Evolutionary conservation across 139 green algal genomes (phyloP), one percentile per base, ranked within the genome.

Genomic region (Zygnema circumcarinatum): DNA sequence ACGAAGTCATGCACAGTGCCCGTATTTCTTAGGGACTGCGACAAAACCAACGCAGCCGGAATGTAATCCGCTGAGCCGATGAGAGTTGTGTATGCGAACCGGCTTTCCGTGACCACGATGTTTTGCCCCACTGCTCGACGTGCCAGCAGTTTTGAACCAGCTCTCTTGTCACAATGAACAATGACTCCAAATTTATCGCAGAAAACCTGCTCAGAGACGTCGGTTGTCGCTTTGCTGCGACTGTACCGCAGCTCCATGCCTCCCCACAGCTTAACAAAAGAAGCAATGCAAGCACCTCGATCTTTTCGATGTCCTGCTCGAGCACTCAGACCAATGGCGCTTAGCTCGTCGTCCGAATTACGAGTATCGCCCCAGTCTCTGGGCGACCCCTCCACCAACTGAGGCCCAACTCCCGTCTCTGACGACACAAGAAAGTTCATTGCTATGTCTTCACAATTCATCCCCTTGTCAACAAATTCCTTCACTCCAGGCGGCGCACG

Each of bases 401-500:
- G 42, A 47, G 84, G 84, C 38, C 84, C 84, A 39, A 80, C 29
- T 38, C 53, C 53, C 47, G 52, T 40, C 40, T 36, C 29, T 3
- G 47, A 40, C 47, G 84, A 76, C 22, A 87, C 84, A 22, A 89
- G n/a, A 54, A 89, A 89, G 74, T 89, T 89, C 84, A 89, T 89
- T 33, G 84, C 84, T 40, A 89, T 89, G 74, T 89, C 84, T 36
- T 89, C 84, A 78, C 84, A 89, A 53, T 89, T 89, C 52, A 89
- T 76, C 36, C 75, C 76, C 35, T 42, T 32, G 47, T 89, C 84
- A 21, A 89, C 84, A 32, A 84, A 87, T 53, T 81, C 84, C 53
- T 86, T 89, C 1, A 89, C 84, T 32, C 84, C 84, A 20, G 47
- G 56, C 20, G 81, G 81, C 47, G 76, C 35, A 62, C 32, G 32